These are phyloP conservation scores for Spirogloea muscicola DNA, from an alignment of 139 green algal genomes.

Conservation along the genomic window DNA sequence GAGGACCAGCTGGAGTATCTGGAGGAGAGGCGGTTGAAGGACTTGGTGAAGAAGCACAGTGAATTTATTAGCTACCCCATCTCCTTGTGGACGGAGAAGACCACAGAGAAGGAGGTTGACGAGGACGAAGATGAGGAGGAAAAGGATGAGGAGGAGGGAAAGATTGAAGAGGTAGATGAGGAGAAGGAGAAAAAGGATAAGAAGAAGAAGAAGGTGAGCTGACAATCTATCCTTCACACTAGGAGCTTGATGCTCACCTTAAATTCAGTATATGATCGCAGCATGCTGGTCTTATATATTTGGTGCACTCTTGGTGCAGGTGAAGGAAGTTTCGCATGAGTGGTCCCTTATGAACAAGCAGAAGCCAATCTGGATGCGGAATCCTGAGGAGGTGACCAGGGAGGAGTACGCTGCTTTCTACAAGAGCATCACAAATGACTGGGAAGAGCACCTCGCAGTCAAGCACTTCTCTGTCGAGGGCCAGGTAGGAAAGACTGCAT, in stretches of 20 bases:
- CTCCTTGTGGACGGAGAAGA: constrained; percentile 94
- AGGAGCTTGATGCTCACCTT: no score
- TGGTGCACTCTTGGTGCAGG: no score
- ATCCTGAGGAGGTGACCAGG: constrained; percentile 91
- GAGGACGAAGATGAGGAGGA: constrained; percentile 82
- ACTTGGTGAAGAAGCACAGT: constrained; percentile 98
- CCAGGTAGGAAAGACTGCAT: constrained; percentile 99
- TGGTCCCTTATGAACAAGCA: constrained; percentile 99
- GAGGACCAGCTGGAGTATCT: constrained; percentile 82
- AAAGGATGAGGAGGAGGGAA: constrained; percentile 61
- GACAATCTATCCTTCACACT: no score
- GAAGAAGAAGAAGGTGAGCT: no score
- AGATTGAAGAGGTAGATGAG: constrained; percentile 62
- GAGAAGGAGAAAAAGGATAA: constrained; percentile 45
- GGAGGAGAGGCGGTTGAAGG: constrained; percentile 95
- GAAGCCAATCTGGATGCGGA: constrained; percentile 99
- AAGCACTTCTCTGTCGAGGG: constrained; percentile 99
- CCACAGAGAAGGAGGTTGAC: constrained; percentile 91
- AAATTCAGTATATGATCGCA: no score
- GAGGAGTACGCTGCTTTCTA: constrained; percentile 96
- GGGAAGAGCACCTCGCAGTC: constrained; percentile 92
- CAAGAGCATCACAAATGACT: constrained; percentile 98
- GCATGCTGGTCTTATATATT: no score
- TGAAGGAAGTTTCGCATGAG: constrained; percentile 96
- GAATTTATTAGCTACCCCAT: constrained; percentile 99